Evolutionary conservation across 106 monocot genomes (phyloP).

Genomic region (Dioscorea zingiberensis): DNA sequence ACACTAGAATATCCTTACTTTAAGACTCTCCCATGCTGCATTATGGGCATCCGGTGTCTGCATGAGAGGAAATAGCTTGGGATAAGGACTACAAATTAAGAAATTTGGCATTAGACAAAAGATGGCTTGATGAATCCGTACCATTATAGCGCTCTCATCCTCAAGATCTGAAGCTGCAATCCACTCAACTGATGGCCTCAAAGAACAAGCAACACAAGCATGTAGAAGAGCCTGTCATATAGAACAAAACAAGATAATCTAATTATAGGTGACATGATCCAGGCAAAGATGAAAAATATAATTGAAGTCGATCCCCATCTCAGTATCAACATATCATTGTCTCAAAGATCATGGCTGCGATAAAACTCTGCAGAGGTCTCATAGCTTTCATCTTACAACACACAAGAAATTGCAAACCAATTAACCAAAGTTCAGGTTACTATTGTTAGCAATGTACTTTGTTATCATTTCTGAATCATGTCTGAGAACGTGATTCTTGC

Average conservation of each 20-base stretch:
- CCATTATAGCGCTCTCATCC: conserved; percentile 51
- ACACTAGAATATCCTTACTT: conserved; percentile 21
- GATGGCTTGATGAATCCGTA: conserved; percentile 11
- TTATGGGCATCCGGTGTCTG: conserved; percentile 72
- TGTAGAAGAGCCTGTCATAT: conserved; percentile 68
- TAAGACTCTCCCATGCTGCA: conserved; percentile 61
- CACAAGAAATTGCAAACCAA: not conserved
- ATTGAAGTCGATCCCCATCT: not conserved
- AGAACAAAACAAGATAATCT: not conserved
- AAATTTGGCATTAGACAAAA: not conserved
- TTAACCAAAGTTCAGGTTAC: not conserved
- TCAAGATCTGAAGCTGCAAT: conserved; percentile 87
- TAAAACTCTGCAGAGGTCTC: not conserved
- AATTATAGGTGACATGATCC: not conserved
- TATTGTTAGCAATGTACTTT: not conserved
- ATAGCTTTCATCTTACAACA: not conserved
- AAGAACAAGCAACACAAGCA: conserved; percentile 67
- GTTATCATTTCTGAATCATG: not conserved
- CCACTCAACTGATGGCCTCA: conserved; percentile 64
- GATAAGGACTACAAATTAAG: not conserved
- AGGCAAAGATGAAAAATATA: not conserved
- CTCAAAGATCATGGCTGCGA: not conserved
- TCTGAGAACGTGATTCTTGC: no score
- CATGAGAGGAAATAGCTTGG: conserved; percentile 7
- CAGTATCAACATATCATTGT: not conserved